Conservation (phyloP, 1,139 yeast species). For the Tardiomyces depauwii region DNA sequence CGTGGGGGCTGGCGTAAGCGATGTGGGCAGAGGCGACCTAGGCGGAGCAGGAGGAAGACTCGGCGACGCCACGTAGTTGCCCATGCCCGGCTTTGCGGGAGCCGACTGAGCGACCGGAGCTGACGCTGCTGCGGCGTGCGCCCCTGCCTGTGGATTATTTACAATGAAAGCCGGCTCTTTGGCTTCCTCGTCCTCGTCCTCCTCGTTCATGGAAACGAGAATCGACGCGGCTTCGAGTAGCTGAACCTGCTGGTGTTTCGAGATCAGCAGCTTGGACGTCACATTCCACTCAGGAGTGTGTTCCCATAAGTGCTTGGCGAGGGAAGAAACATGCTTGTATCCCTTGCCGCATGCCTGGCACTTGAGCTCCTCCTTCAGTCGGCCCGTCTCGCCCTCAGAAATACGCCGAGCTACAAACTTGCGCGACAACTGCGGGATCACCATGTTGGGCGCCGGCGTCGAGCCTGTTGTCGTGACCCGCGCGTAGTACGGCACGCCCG, state of each 20-base stretch:
- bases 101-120: neutral
- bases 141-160: neutral
- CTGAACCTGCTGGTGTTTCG: conserved; percentile 90
- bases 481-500: neutral
- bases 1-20: neutral
- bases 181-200: conserved; percentile 14
- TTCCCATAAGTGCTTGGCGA: conserved; percentile 70
- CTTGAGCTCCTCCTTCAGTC: conserved; percentile 70
- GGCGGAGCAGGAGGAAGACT: neutral
- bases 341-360: conserved; percentile 91
- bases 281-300: conserved; percentile 91
- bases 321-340: conserved; percentile 72
- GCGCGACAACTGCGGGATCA: conserved; percentile 36
- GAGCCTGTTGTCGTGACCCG: neutral
- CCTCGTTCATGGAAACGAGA: conserved; percentile 69
- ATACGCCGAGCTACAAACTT: conserved; percentile 74
- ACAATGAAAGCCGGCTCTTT: conserved; percentile 6
- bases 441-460: neutral
- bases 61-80: neutral
- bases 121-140: neutral
- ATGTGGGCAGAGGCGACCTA: neutral
- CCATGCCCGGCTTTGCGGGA: neutral
- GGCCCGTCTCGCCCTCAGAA: conserved; percentile 77
- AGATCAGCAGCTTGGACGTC: conserved; percentile 64
- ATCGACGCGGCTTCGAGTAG: conserved; percentile 81